Evolutionary conservation across 2,329 filamentous ascomycete species (phyloP), one percentile per base, ranked within the genome.

Genomic region (Aspergillus ochraceoroseus): DNA sequence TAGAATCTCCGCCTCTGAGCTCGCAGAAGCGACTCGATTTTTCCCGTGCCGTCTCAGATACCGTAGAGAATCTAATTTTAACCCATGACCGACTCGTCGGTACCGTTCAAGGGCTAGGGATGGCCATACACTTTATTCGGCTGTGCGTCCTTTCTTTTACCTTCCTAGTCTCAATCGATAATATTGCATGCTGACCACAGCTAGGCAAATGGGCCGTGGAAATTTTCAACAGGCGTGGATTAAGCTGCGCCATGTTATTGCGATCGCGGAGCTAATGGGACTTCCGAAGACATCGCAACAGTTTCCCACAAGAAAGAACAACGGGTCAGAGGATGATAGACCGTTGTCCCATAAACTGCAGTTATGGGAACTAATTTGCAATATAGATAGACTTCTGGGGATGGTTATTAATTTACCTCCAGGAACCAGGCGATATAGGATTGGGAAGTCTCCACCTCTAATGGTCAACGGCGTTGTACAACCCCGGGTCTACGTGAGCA

Each of bases 211-310:
- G 12, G 56, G 59, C 6, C 55, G 54, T 17, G 63, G 62, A 2
- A 60, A 59, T 20, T 53, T 66, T 13, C 55, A 58, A 30, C 61
- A 58, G 17, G 51, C 57, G 15, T 68, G 64, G 64, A 46, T 67
- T 14, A 53, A 51, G 14, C 38, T 67, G 12, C 64, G 65, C n/a
- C 57, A 63, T 27, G 49, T 59, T 13, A 59, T 66, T 17, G 58
- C 64, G 3, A 49, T 67, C 15, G 63, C 63, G 29, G 63, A 68
- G 46, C 46, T 68, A 2, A 62, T 66, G 31, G 65, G 64, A 2
- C 45, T 68, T 3, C 62, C 62, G 8, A 49, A 42, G n/a, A 17
- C 40, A 3, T 40, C 7, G 13, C 40, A 43, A 15, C n/a, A 38
- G 4, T 22, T 32, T 5, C 43, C 20, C 0, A 5, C 31, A 8